Base-by-base conservation (phyloP, 495 filamentous ascomycete genomes). In the Aspergillus cavernicola region DNA sequence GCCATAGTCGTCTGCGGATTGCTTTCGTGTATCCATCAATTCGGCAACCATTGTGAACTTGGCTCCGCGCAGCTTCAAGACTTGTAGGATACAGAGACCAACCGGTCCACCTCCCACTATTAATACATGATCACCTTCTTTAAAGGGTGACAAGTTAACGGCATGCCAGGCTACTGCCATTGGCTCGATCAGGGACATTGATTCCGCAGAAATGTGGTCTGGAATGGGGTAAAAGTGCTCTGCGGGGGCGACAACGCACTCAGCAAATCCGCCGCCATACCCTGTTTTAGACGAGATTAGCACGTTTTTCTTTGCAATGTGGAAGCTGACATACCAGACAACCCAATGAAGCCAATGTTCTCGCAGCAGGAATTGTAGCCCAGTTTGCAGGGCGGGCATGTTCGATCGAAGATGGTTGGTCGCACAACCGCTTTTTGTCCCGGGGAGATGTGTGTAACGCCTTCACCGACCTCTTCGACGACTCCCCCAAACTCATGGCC, bases 101-200 rank as follows among this genome's bases (percentile, higher is more conserved):
- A 87, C 83, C 0, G 84, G 83, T 0, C 83, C 84, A 3, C 75
- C 82, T 16, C 84, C 84, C 8, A 85, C 59, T 20, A 88, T 67
- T 15, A 87, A 60, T 3, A 74, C 75, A 3, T 69, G 68, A 45
- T 80, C 70, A n/a, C 69, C 68, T 13, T 62, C 51, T 48, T 83
- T 75, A 57, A 82, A 71, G 0, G 75, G 71, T 13, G 73, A 77
- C 37, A 73, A 62, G 15, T 75, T 77, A 35, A 86, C 77, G n/a
- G 81, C 82, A 62, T 87, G 83, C 83, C 83, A 87, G 47, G 74
- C 84, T 4, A 86, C 84, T 9, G 81, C 67, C 0, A 87, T 67
- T 0, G 84, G 84, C 51, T 87, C 84, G 38, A 85, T 66, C 15
- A 84, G 66, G 3, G 83, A 80, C 69, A 61, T 50, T 4, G 66